Evolutionary conservation across 805 yeast species (phyloP).

Genomic region (Candida maltosa): DNA sequence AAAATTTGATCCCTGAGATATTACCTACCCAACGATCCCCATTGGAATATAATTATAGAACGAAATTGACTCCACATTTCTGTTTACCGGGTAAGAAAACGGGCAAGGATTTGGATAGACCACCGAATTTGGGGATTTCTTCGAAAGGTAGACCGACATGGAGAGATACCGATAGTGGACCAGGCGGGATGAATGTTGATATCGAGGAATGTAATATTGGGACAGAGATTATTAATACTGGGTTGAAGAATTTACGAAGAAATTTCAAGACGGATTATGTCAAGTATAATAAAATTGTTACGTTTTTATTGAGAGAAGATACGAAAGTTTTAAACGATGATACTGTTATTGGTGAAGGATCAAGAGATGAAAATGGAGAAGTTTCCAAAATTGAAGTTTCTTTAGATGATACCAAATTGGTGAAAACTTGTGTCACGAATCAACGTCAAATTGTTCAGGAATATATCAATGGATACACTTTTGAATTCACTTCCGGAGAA

Average conservation of each 20-base stretch:
- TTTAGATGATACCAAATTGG: slow-evolving; percentile 25
- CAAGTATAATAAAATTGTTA: slow-evolving; percentile 73
- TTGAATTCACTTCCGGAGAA: slow-evolving; percentile 90
- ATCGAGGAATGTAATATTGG: slow-evolving; percentile 94
- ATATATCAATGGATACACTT: slow-evolving; percentile 67
- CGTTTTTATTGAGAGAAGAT: slow-evolving; percentile 79
- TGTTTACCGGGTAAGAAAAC: slow-evolving; percentile 62
- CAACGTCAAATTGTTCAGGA: slow-evolving; percentile 79
- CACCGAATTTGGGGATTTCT: slow-evolving; percentile 87
- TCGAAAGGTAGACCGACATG: slow-evolving; percentile 75
- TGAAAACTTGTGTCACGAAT: slow-evolving; percentile 75
- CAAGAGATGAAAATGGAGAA: slow-evolving; percentile 36
- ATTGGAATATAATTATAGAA: slow-evolving; percentile 70
- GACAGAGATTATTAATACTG: slow-evolving; percentile 71
- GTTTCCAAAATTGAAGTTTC: slow-evolving; percentile 25
- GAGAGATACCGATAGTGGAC: slow-evolving; percentile 61
- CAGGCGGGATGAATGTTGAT: slow-evolving; percentile 65
- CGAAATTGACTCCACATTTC: slow-evolving; percentile 95
- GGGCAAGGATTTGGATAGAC: slow-evolving; percentile 19
- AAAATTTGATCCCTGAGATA: slow-evolving; percentile 54
- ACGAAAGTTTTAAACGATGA: slow-evolving; percentile 40
- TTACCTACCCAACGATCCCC: slow-evolving; percentile 75
- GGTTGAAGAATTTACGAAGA: slow-evolving; percentile 66
- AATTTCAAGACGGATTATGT: slow-evolving; percentile 47
- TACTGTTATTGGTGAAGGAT: slow-evolving; percentile 35